These are phyloP conservation scores for Dothidotthia symphoricarpi DNA, from an alignment of 2,329 filamentous ascomycete species.

Conservation along the genomic window DNA sequence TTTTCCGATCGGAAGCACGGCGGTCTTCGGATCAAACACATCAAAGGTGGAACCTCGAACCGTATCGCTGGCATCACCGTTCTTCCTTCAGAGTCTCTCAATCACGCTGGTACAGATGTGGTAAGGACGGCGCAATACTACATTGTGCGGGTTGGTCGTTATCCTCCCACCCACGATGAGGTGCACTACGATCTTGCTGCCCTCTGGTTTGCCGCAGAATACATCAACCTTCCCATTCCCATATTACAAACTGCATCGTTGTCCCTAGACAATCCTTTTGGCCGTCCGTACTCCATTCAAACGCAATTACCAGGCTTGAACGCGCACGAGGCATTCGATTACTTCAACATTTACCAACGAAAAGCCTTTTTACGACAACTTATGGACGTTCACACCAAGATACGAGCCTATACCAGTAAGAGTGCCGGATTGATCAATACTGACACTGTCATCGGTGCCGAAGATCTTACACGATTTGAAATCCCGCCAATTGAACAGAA, in stretches of 20 bases:
- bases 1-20: no score
- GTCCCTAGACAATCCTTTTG: constrained; percentile 5
- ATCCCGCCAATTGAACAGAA: neutral
- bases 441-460: neutral
- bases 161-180: neutral
- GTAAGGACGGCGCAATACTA: constrained; percentile 1
- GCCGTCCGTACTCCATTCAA: constrained; percentile 8
- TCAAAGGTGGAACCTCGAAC: constrained; percentile 24
- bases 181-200: constrained; percentile 1
- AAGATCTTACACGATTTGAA: neutral
- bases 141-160: constrained; percentile 10
- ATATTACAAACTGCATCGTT: constrained; percentile 1
- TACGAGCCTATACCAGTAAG: neutral
- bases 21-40: constrained; percentile 10
- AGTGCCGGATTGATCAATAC: neutral
- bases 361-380: constrained; percentile 1
- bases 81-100: neutral
- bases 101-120: neutral
- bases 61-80: constrained; percentile 19
- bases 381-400: neutral
- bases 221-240: constrained; percentile 2
- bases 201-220: no score
- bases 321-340: neutral
- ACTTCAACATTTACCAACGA: constrained; percentile 5
- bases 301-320: constrained; percentile 3